Evolutionary conservation across 2,329 filamentous ascomycete genomes (phyloP).

Genomic region (Ceratocystis destructans): DNA sequence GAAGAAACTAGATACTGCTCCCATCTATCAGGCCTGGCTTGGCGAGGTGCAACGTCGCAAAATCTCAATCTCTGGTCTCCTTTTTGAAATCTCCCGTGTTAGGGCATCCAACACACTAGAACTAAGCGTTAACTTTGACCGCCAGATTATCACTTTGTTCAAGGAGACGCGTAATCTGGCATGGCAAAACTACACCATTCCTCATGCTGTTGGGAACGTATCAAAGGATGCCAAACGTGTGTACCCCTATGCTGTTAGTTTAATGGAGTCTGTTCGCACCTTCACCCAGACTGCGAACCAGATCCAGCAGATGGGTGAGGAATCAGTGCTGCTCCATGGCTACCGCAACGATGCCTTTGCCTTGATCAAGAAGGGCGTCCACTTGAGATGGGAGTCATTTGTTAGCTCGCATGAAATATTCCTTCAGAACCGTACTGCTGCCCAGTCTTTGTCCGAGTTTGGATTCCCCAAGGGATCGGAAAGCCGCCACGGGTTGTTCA

Average conservation of each 20-base stretch:
- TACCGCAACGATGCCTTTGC: constrained; percentile 83
- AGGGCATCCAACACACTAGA: constrained; percentile 80
- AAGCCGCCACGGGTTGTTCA: constrained; percentile 92
- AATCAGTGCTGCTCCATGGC: constrained; percentile 74
- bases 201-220: constrained; percentile 85
- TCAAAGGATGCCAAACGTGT: constrained; percentile 98
- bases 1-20: constrained; percentile 85
- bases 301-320: constrained; percentile 73
- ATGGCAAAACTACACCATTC: constrained; percentile 89
- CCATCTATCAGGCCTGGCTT: constrained; percentile 92
- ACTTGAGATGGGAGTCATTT: constrained; percentile 92
- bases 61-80: constrained; percentile 77
- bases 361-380: constrained; percentile 74
- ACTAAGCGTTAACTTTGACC: constrained; percentile 88
- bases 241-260: constrained; percentile 90
- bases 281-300: constrained; percentile 76
- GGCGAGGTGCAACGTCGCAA: constrained; percentile 78
- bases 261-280: constrained; percentile 98
- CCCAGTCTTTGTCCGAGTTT: constrained; percentile 33
- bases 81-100: constrained; percentile 81
- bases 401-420: constrained; percentile 88
- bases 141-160: constrained; percentile 92
- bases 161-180: constrained; percentile 94
- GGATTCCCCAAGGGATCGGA: constrained; percentile 46
- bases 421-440: constrained; percentile 40